Percentiles rank a stretch among this genome's conserved stretches.
Conservation (phyloP, 108 stramenopile species). For the Phaeodactylum tricornutum region DNA sequence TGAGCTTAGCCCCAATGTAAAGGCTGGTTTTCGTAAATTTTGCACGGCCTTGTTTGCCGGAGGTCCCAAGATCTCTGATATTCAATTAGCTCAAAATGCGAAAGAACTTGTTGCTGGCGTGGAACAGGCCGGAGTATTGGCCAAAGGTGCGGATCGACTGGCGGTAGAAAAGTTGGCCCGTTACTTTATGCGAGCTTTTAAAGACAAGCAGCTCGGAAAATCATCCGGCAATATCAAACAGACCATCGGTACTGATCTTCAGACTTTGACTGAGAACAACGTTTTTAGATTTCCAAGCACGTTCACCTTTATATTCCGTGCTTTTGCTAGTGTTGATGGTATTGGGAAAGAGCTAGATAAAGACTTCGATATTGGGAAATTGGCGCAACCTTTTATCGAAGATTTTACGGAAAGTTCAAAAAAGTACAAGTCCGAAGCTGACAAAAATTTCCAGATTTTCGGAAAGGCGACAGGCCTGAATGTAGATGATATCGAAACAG, state of each 20-base stretch:
- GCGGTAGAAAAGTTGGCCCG: constrained; percentile 92
- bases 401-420: constrained; percentile 79
- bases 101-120: constrained; percentile 88
- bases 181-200: constrained; percentile 91
- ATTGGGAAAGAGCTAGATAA: constrained; percentile 91
- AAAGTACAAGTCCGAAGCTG: constrained; percentile 40
- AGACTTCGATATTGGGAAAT: constrained; percentile 82
- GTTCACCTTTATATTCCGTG: constrained; percentile 95
- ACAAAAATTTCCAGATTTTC: constrained; percentile 68
- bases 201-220: constrained; percentile 83
- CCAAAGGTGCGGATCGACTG: constrained; percentile 85
- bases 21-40: constrained; percentile 75
- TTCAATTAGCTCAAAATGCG: constrained; percentile 69
- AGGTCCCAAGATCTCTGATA: constrained; percentile 69
- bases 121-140: constrained; percentile 92
- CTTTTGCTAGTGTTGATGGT: constrained; percentile 94
- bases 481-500: constrained; percentile 56
- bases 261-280: constrained; percentile 76
- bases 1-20: constrained; percentile 79
- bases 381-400: constrained; percentile 92
- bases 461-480: constrained; percentile 80
- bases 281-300: constrained; percentile 92
- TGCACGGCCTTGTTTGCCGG: constrained; percentile 84
- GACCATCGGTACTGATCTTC: constrained; percentile 74
- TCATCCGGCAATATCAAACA: constrained; percentile 60